Base-by-base conservation (phyloP, 768 basidiomycete species). In the Lactarius hengduanensis region DNA sequence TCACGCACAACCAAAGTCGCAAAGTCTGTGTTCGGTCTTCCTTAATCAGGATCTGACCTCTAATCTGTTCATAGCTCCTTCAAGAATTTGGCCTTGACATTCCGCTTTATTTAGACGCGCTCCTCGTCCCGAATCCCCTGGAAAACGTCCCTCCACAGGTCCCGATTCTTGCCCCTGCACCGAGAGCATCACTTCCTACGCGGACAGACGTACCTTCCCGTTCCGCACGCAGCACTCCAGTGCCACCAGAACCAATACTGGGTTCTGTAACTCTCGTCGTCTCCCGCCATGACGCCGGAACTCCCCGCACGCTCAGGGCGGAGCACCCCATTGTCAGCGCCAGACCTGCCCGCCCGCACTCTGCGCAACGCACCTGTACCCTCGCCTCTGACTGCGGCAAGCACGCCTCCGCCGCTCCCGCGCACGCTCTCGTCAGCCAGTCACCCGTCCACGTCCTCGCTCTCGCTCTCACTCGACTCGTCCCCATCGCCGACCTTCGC, bases 21-120 rank as follows among this genome's bases (percentile, higher is more conserved):
- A 94, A 92, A 84, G 95, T 94, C 53, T 45, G 80, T 40, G 22
- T 11, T 67, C 28, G 59, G 18, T 56, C 36, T 26, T 43, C 55
- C 3, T 36, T 4, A n/a, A 40, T 2, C 20, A 16, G 40, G 28
- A 61, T 9, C 41, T 13, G 11, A 56, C 32, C 5, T 30, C 28
- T 38, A 11, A 47, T 26, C 3, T 9, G 55, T 26, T 0, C 57
- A 18, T 69, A 94, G 91, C 84, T 96, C 18, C 81, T 98, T 7
- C 89, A 94, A 78, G 96, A 98, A 72, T 94, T 89, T 73, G 96
- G 96, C 2, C 86, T 98, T 41, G 96, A 97, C 78, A n/a, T 97
- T 98, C 75, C 89, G 90, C 28, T 94, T 90, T 78, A 80, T 96
- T n/a, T 98, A n/a, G 87, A 92, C 40, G 81, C 83, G n/a, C 78